Evolutionary conservation across 345 rosid genomes (phyloP).

Genomic region (Brassica juncea): DNA sequence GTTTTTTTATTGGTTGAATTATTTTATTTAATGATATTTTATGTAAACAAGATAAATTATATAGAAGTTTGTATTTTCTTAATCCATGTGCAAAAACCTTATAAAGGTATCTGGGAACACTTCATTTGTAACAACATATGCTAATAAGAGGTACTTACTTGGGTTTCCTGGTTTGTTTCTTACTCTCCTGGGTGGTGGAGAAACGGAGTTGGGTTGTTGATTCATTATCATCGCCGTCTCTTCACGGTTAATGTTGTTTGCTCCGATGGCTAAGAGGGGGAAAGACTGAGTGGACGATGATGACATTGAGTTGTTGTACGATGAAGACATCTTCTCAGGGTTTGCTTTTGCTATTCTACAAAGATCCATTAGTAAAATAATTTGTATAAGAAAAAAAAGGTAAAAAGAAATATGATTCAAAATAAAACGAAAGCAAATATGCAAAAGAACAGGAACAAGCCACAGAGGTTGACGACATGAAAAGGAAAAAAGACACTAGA

Average conservation of each 20-base stretch:
- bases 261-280: slow-evolving; percentile 14
- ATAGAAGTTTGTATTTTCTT: no score
- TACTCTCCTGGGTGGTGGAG: slow-evolving; percentile 58
- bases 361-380: slow-evolving; percentile 9
- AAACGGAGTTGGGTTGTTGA: slow-evolving; percentile 37
- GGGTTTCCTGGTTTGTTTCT: slow-evolving; percentile 81
- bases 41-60: background rate
- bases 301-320: slow-evolving; percentile 25
- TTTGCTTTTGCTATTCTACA: slow-evolving; percentile 29
- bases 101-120: background rate
- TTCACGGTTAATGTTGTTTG: slow-evolving; percentile 22
- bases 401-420: no score
- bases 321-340: slow-evolving; percentile 36
- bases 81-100: no score
- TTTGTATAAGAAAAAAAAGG: no score
- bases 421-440: no score
- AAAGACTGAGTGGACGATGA: slow-evolving; percentile 32
- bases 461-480: no score
- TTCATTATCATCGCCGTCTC: slow-evolving; percentile 11
- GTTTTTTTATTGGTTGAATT: no score
- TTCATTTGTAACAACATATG: background rate
- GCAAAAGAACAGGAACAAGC: no score
- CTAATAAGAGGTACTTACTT: slow-evolving; percentile 47
- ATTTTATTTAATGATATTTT: background rate
- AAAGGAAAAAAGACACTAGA: no score